phyloP scores from a whole-genome alignment of 1,284 basidiomycete genomes.

The Cutaneotrichosporon cavernicola region DNA sequence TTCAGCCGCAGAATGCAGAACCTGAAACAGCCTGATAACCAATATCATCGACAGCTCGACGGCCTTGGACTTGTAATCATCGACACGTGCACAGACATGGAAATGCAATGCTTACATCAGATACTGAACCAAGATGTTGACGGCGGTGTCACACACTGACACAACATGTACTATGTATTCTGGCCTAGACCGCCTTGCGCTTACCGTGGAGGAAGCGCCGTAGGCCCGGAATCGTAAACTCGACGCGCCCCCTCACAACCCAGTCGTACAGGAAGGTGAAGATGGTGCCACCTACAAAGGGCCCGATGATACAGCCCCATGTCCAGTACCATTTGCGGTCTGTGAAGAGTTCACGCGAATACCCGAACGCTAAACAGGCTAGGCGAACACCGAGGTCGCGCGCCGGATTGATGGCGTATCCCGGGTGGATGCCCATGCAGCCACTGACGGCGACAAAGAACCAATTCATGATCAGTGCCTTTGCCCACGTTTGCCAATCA shows the following conservation, averaged over 20 bases:
- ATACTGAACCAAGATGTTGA: neutral
- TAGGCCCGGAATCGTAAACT: constrained; percentile 5
- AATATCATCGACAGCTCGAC: no score
- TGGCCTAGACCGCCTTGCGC: neutral
- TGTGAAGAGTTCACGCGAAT: constrained; percentile 28
- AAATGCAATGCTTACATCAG: neutral
- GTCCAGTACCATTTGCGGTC: constrained; percentile 30
- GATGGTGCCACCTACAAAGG: constrained; percentile 6
- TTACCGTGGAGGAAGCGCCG: neutral
- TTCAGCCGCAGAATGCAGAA: neutral
- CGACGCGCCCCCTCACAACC: constrained; percentile 7
- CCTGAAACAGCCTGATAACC: neutral
- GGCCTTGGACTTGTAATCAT: no score
- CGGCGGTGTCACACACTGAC: neutral
- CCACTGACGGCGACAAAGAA: constrained; percentile 14
- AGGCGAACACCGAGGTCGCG: constrained; percentile 41
- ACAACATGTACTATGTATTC: neutral
- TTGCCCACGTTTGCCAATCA: constrained; percentile 7
- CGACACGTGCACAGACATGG: no score
- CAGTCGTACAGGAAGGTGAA: constrained; percentile 7
- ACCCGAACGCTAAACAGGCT: constrained; percentile 31
- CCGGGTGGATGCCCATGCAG: constrained; percentile 22
- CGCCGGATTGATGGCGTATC: constrained; percentile 37
- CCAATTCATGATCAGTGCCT: constrained; percentile 9
- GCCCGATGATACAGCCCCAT: constrained; percentile 11